Conservation (phyloP, 202 grass and related monocot genomes). For the Cymbopogon flexuosus region DNA sequence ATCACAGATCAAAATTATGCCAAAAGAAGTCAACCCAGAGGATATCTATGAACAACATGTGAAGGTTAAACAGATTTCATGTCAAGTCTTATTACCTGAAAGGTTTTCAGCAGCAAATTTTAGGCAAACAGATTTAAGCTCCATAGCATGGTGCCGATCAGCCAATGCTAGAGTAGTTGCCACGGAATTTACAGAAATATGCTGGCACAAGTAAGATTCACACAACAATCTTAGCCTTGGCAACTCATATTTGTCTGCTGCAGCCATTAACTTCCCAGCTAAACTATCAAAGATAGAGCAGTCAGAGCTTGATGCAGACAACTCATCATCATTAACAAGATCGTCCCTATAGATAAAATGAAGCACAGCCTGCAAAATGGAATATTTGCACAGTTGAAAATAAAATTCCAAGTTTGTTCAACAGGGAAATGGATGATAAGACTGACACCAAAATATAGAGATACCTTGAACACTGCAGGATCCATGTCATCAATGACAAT, state of each 20-base stretch:
- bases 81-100: constrained; percentile 50
- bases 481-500: constrained; percentile 75
- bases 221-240: constrained; percentile 78
- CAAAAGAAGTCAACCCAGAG: neutral
- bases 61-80: neutral
- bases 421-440: neutral
- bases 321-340: constrained; percentile 68
- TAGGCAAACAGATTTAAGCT: constrained; percentile 95
- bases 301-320: constrained; percentile 55
- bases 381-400: constrained; percentile 25
- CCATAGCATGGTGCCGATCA: constrained; percentile 73
- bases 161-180: constrained; percentile 82
- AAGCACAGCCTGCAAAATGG: constrained; percentile 61
- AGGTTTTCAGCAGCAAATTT: constrained; percentile 94
- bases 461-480: constrained; percentile 81
- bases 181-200: constrained; percentile 82
- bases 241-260: constrained; percentile 81
- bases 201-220: constrained; percentile 89
- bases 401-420: neutral
- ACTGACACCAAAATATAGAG: constrained; percentile 6
- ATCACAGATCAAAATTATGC: neutral
- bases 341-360: constrained; percentile 88
- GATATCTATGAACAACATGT: neutral
- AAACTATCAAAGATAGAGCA: constrained; percentile 74
- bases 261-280: constrained; percentile 86